A percentile compares a stretch with the other conserved stretches of the same genome.
Evolutionary conservation across 2,329 filamentous ascomycete genomes (phyloP).

Genomic region (Berkeleyomyces rouxiae): DNA sequence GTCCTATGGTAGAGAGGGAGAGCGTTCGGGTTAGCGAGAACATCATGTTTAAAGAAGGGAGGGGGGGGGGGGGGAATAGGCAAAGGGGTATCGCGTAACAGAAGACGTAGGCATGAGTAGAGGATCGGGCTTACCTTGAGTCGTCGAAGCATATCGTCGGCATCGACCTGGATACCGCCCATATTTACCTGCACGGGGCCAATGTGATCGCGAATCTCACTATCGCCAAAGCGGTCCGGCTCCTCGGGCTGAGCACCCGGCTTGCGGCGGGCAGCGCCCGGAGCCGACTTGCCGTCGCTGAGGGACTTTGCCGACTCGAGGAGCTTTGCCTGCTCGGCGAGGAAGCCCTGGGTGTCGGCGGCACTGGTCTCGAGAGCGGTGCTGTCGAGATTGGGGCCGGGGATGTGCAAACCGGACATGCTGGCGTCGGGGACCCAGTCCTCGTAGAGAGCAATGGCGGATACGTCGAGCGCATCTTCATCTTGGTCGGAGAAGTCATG

Average conservation of each 20-base stretch:
- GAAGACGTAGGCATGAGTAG: neutral
- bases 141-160: constrained; percentile 78
- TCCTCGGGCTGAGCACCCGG: constrained; percentile 20
- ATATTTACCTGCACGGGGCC: constrained; percentile 96
- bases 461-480: constrained; percentile 3
- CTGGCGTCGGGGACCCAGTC: constrained; percentile 63
- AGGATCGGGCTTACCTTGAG: constrained; percentile 47
- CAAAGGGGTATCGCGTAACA: neutral
- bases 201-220: constrained; percentile 55
- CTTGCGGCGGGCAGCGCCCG: constrained; percentile 29
- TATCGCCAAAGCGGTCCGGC: constrained; percentile 5
- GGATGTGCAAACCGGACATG: constrained; percentile 40
- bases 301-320: constrained; percentile 35
- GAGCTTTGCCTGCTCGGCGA: constrained; percentile 55
- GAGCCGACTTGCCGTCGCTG: neutral
- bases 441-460: constrained; percentile 38
- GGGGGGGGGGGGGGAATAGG: neutral
- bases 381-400: constrained; percentile 25
- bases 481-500: constrained; percentile 13
- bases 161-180: constrained; percentile 90
- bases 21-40: neutral
- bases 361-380: constrained; percentile 15
- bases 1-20: constrained; percentile 25
- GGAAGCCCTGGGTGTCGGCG: constrained; percentile 57
- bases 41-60: neutral